These are phyloP conservation scores for Juglanconis sp. DNA, from an alignment of 2,329 filamentous ascomycete species.

Conservation along the genomic window DNA sequence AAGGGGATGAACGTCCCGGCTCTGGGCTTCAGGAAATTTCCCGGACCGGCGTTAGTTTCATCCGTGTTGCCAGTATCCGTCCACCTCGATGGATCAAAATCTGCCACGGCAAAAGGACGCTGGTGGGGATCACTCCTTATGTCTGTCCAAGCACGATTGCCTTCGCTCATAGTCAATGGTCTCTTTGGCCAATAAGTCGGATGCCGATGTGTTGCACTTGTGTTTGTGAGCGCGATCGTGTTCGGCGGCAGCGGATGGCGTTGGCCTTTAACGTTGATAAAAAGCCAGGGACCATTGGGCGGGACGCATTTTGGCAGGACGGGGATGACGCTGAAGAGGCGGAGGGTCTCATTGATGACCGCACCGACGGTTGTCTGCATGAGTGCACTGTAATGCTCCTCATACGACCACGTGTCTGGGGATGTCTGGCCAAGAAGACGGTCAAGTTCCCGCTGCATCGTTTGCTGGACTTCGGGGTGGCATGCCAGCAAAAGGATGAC, in stretches of 20 bases:
- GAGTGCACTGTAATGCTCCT: background rate
- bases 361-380: background rate
- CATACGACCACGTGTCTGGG: background rate
- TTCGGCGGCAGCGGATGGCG: background rate
- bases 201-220: background rate
- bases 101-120: background rate
- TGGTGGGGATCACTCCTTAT: background rate
- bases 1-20: background rate
- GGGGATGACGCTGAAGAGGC: constrained; percentile 1
- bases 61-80: background rate
- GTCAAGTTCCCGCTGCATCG: background rate
- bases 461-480: background rate
- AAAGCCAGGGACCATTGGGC: background rate
- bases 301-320: background rate
- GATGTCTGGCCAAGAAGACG: background rate
- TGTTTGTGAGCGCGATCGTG: background rate
- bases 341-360: background rate
- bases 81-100: background rate
- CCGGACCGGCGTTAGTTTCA: background rate
- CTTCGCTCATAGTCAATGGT: background rate
- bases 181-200: background rate
- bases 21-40: background rate
- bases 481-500: background rate
- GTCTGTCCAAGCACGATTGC: background rate
- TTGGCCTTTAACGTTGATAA: background rate